Evolutionary conservation across 441 rosid genomes (phyloP), one percentile per base, ranked within the genome.

Genomic region (Populus tomentosa): DNA sequence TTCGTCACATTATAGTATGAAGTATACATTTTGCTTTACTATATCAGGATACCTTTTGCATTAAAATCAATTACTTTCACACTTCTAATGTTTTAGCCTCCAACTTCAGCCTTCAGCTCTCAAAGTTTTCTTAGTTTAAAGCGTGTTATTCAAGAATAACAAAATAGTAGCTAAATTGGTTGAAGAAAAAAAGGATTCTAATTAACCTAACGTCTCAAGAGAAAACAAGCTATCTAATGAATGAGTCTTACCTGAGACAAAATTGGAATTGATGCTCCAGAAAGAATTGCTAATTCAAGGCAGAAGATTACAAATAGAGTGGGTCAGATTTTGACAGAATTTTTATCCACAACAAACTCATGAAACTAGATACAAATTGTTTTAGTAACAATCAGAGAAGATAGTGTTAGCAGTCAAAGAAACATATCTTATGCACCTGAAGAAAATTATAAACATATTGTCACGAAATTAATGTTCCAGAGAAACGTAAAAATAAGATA

Each of bases 261-360:
- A 86, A 93, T 86, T 40, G 98, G 95, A 77, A 94, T 91, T 36
- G 95, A 89, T 77, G 97, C 93, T 72, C 98, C 98, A 26, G 98
- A 91, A 69, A 94, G 98, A 82, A 89, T 89, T 35, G 98, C 98
- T 94, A 95, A 77, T 86, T 67, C 82, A 79, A 76, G 72, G 74
- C 63, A 78, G 72, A 71, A 20, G 53, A 69, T 50, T 75, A 74
- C 50, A 77, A 75, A 78, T 67, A 74, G 56, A 70, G 36, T 21
- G 28, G 42, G 75, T 71, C 32, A 78, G 78, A 72, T 68, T 75
- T 23, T 38, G 26, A 66, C 59, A 62, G 14, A 11, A 28, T 28
- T 63, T 32, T 67, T 71, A 38, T 13, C 36, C 59, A 3, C 6
- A 21, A 13, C 32, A 62, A 63, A 70, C 66, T 70, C 73, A 28